These are phyloP conservation scores for Pichiaceae sp. DNA, from an alignment of 1,139 yeast genomes.

Conservation along the genomic window DNA sequence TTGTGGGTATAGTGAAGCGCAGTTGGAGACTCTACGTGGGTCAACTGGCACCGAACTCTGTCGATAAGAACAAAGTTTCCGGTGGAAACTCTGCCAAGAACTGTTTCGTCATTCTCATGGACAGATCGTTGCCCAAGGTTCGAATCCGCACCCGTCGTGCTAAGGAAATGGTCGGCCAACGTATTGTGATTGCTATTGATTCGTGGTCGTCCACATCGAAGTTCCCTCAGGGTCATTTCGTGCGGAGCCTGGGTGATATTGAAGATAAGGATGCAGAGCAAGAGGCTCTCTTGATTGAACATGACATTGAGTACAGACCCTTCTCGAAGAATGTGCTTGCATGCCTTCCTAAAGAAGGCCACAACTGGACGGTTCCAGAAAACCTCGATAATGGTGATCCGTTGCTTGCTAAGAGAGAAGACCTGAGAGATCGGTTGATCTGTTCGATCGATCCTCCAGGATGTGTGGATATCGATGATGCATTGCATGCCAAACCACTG, in stretches of 20 bases:
- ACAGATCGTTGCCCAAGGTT: conserved; percentile 77
- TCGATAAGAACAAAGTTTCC: conserved; percentile 36
- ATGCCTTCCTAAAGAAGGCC: conserved; percentile 90
- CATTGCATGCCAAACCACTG: conserved; percentile 74
- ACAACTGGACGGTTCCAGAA: conserved; percentile 83
- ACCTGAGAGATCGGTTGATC: conserved; percentile 78
- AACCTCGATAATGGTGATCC: conserved; percentile 51
- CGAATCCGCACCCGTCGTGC: conserved; percentile 86
- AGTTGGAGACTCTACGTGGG: conserved; percentile 98
- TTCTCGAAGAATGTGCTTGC: conserved; percentile 87
- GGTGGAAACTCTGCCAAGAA: conserved; percentile 59
- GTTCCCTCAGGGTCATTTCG: conserved; percentile 92
- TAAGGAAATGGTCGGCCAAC: conserved; percentile 68
- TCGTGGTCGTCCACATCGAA: conserved; percentile 83
- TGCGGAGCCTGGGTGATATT: conserved; percentile 78
- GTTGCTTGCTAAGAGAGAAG: conserved; percentile 59
- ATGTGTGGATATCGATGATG: conserved; percentile 99
- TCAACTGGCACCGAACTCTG: conserved; percentile 77
- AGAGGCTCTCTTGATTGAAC: conserved; percentile 87
- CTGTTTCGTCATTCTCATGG: conserved; percentile 85
- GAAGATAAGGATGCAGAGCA: conserved; percentile 95
- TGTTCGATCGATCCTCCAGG: conserved; percentile 98
- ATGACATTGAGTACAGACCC: conserved; percentile 94
- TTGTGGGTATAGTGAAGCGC: conserved; percentile 82
- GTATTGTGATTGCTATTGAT: conserved; percentile 88